Conservation (phyloP, 768 basidiomycete genomes). For the Stropharia rugosoannulata region DNA sequence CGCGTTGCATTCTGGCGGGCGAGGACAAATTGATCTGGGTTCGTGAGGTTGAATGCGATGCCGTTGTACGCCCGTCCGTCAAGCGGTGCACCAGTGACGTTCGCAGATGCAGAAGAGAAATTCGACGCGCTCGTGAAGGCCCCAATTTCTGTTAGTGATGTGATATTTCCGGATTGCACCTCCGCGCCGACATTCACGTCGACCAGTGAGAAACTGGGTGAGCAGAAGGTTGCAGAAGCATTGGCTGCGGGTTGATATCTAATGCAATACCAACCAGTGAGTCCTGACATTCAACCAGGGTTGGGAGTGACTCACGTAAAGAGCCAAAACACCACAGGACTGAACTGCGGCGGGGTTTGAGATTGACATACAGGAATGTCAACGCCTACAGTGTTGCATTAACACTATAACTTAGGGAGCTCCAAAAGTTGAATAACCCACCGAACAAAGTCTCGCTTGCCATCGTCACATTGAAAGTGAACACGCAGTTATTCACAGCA, state of each 20-base stretch:
- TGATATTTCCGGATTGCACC: slow-evolving; percentile 37
- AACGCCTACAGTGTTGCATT: slow-evolving; percentile 21
- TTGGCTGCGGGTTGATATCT: slow-evolving; percentile 35
- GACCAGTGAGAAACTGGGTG: slow-evolving; percentile 40
- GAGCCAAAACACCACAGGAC: slow-evolving; percentile 58
- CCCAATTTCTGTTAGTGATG: slow-evolving; percentile 32
- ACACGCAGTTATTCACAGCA: slow-evolving; percentile 36
- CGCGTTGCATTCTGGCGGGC: slow-evolving; percentile 42
- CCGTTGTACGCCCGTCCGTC: slow-evolving; percentile 54
- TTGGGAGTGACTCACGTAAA: slow-evolving; percentile 33
- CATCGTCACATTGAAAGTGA: slow-evolving; percentile 39
- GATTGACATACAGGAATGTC: slow-evolving; percentile 27
- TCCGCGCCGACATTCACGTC: slow-evolving; percentile 46
- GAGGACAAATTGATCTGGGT: slow-evolving; percentile 38
- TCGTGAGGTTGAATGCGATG: slow-evolving; percentile 43
- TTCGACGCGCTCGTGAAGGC: slow-evolving; percentile 18
- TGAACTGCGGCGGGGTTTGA: slow-evolving; percentile 32
- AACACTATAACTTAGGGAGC: background rate
- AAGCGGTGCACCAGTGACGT: slow-evolving; percentile 44
- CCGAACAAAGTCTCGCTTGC: slow-evolving; percentile 43
- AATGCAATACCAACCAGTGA: background rate
- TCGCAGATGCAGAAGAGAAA: slow-evolving; percentile 39
- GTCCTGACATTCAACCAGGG: background rate
- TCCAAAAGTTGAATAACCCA: slow-evolving; percentile 9
- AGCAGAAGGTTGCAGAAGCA: slow-evolving; percentile 49